Percentiles rank a stretch among this genome's conserved stretches.
These are phyloP conservation scores for Mycena rosella DNA, from an alignment of 768 basidiomycete genomes.

Conservation along the genomic window DNA sequence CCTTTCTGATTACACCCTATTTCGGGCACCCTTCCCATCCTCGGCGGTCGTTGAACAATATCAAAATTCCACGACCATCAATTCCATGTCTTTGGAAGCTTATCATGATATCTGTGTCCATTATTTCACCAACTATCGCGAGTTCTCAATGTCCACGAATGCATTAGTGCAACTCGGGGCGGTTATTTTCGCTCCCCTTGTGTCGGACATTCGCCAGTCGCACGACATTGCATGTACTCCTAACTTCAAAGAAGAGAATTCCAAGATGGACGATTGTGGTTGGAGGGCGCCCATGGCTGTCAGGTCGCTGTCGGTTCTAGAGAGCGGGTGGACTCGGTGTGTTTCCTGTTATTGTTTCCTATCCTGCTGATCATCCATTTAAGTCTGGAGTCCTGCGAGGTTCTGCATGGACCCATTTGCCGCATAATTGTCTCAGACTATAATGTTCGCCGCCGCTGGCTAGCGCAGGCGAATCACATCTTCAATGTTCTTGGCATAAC, in stretches of 20 bases:
- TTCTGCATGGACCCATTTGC: not conserved
- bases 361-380: not conserved
- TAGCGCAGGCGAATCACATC: slow-evolving; percentile 4
- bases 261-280: too few relatives aligned
- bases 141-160: not conserved
- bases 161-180: not conserved
- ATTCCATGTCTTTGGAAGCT: not conserved
- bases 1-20: too few relatives aligned
- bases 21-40: too few relatives aligned
- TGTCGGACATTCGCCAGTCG: too few relatives aligned
- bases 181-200: not conserved
- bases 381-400: not conserved
- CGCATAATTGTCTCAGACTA: too few relatives aligned
- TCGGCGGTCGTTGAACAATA: too few relatives aligned
- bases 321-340: slow-evolving; percentile 13
- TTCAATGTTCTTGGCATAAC: not conserved
- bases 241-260: too few relatives aligned
- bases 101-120: not conserved
- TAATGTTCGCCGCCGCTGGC: not conserved
- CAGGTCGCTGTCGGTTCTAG: not conserved
- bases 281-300: not conserved
- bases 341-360: not conserved
- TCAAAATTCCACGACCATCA: not conserved
- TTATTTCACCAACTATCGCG: not conserved
- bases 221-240: not conserved